Evolutionary conservation across 148 eudicot genomes (phyloP).

Genomic region (Chenopodium berlandieri): DNA sequence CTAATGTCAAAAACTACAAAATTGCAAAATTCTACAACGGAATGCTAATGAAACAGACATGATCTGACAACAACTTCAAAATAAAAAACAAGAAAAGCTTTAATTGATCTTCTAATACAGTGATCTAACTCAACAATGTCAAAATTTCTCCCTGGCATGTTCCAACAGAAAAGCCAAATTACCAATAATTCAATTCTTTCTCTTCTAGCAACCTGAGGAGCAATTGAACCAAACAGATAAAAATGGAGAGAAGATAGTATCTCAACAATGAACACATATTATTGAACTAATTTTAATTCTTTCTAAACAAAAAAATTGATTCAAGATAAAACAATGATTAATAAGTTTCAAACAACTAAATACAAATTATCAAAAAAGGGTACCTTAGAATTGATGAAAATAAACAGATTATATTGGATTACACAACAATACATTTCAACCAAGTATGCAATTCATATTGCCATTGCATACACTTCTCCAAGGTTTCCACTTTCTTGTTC

Average conservation of each 20-base stretch:
- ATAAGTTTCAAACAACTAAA: conserved; percentile 25
- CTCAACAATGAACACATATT: conserved; percentile 8
- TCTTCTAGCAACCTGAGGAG: not conserved
- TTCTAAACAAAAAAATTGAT: conserved; percentile 20
- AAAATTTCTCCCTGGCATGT: not conserved
- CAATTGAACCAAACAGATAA: conserved; percentile 5
- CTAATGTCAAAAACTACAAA: conserved; percentile 3
- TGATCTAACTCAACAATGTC: conserved; percentile 7
- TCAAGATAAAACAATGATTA: conserved; percentile 13
- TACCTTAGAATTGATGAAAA: conserved; percentile 11
- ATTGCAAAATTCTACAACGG: not conserved
- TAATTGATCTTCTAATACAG: not conserved
- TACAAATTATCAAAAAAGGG: conserved; percentile 27
- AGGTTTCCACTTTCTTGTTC: conserved; percentile 19
- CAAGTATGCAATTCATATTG: conserved; percentile 21
- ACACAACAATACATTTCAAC: conserved; percentile 15
- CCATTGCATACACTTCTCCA: conserved; percentile 25
- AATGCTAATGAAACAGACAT: not conserved
- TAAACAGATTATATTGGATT: conserved; percentile 23
- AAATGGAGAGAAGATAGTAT: not conserved
- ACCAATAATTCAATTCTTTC: not conserved
- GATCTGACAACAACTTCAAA: conserved; percentile 8
- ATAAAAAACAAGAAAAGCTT: not conserved
- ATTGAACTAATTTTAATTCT: conserved; percentile 11
- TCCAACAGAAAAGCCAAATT: not conserved